Evolutionary conservation across 768 basidiomycete species (phyloP), one percentile per base, ranked within the genome.

Genomic region (Lactarius evosmus): DNA sequence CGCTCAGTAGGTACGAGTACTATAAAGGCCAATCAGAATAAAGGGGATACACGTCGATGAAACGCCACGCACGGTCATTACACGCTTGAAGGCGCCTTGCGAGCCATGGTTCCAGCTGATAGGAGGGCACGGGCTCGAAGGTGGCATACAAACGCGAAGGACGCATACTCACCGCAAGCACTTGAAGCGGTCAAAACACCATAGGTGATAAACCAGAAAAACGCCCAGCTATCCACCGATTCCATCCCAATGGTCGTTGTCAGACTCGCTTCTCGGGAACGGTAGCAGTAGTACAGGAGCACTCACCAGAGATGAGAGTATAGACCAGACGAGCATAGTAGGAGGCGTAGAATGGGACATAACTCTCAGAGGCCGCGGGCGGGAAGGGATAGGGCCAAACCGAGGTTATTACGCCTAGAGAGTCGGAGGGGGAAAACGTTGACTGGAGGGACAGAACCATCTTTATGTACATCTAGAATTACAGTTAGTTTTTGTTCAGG

Each of bases 151-250:
- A 49, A 19, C 14, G 0, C 12, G 3, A 6, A 50, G 32, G 16
- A 16, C 4, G 8, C 5, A 36, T n/a, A 70, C 82, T 67, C 63
- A 88, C 88, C 70, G 85, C 58, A 92, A 72, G 72, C 89, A 91
- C 69, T 80, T 82, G 78, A 93, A 93, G 62, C 82, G 80, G 72
- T 93, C 91, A 70, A 88, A 93, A 6, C 86, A 85, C 86, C 88
- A 92, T 57, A 92, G 74, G 70, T 92, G 90, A 71, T 82, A 87
- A 2, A 91, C 17, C 7, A 91, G 78, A 71, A 91, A 91, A 3
- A 69, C 69, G 1, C 80, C 82, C 7, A 89, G 75, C 89, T 91
- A 22, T 27, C 6, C 8, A 44, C 11, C 51, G 11, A 29, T 33
- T 33, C 38, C 6, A 11, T 16, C 17, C 17, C 33, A 33, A 30